Conservation (phyloP, 129 eudicot genomes). For the Silybum marianum region DNA sequence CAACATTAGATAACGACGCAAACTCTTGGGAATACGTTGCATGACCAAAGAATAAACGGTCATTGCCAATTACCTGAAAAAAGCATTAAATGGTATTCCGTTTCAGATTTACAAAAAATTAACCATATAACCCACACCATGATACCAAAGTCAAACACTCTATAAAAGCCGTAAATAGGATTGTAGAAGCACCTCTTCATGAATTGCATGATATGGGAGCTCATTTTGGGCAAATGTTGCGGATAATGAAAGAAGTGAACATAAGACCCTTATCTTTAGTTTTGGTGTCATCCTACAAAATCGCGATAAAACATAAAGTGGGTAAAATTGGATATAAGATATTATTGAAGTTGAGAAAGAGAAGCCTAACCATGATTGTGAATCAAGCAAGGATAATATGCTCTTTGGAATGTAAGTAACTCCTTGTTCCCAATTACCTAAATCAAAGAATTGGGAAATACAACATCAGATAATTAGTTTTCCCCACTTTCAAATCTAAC, state of each 20-base stretch:
- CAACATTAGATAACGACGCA: conserved; percentile 41
- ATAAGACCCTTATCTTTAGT: conserved; percentile 46
- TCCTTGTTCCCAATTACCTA: conserved; percentile 68
- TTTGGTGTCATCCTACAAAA: conserved; percentile 54
- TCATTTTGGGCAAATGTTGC: conserved; percentile 58
- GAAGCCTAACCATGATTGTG: conserved; percentile 61
- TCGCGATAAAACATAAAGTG: conserved; percentile 12
- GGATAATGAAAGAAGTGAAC: conserved; percentile 50
- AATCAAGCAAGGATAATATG: conserved; percentile 57
- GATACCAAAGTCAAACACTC: background rate
- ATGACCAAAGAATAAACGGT: conserved; percentile 50
- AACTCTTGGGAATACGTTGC: conserved; percentile 47
- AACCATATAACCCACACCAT: background rate
- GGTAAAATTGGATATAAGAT: background rate
- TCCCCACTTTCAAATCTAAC: background rate
- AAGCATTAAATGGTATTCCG: background rate
- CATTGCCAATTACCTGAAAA: conserved; percentile 59
- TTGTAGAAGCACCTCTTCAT: conserved; percentile 47
- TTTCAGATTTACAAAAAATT: conserved; percentile 14
- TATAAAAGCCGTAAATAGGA: background rate
- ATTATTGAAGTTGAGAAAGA: conserved; percentile 8
- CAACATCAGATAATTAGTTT: conserved; percentile 14
- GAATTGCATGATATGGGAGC: conserved; percentile 48
- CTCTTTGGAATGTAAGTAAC: conserved; percentile 49
- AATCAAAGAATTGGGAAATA: background rate